Evolutionary conservation across 2,329 filamentous ascomycete genomes (phyloP), one percentile per base, ranked within the genome.

Genomic region (Apiospora phragmitis): DNA sequence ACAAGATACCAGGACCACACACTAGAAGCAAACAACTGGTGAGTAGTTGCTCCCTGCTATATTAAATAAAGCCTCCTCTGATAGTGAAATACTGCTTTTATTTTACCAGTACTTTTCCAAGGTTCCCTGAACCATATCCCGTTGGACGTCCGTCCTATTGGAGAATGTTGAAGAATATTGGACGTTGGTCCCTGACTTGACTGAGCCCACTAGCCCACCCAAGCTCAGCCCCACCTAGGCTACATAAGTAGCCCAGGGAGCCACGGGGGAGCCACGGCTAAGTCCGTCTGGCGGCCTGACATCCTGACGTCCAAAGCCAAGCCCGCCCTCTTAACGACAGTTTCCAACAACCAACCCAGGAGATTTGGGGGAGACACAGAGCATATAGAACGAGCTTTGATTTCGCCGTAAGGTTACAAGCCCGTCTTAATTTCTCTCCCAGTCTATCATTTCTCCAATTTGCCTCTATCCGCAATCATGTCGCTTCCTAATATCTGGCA

Each of bases 401-500:
- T 38, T 24, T 21, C 21, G 9, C 11, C 3, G 8, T 2, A 59
- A 35, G n/a, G 16, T 3, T 18, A n/a, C 16, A 35, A 35, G 29
- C 32, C 51, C 16, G 2, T 59, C 51, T 35, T 12, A 6, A 21
- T n/a, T 21, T 21, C 14, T 14, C 2, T 55, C 29, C n/a, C 29
- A 21, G 1, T 21, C 18, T 38, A 32, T 24, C 12, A 3, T 14
- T 49, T 24, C 9, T 43, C 47, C 8, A 4, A 14, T 26, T 14
- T 14, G 5, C 35, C 26, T 42, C 32, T 3, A 21, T 65, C 41
- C 32, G n/a, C 71, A 72, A 29, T 29, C 70, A 88, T 87, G 84
- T 83, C 87, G 1, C 89, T 95, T 71, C 89, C 89, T 55, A 98
- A 98, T 78, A 82, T 93, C 41, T 98, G 95, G 83, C 90, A 93